Base-by-base conservation (phyloP, 2,329 filamentous ascomycete species). In the Aspergillus ochraceoroseus region DNA sequence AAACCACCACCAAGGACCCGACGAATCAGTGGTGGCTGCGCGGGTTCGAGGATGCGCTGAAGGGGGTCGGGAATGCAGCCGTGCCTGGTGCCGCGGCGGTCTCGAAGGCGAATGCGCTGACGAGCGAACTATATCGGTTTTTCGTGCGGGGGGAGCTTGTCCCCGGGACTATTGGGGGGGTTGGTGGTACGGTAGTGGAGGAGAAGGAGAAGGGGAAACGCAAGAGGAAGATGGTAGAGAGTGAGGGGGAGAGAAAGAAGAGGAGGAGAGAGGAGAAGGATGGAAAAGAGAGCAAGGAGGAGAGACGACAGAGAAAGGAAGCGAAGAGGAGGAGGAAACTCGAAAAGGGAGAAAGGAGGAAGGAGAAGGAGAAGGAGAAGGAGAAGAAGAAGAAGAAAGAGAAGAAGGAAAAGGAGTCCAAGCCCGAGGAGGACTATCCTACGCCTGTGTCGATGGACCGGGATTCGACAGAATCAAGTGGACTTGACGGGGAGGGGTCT, bases 11-110 rank as follows among this genome's bases (percentile, higher is more conserved):
- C 41, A 65, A 71, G 41, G 72, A 72, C 18, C 72, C 77, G 20
- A 73, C 75, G 43, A 90, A 95, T 60, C 88, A 95, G 63, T 98
- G 92, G 92, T 98, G 92, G 92, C 75, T 95, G 66, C 83, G 87
- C 43, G 92, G 92, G 7, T 95, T 95, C 53, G 90, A 96, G 65
- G 82, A 88, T 61, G 88, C 89, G 41, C 70, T 95, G 50, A 85
- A 92, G 64, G 85, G 83, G 3, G 74, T 95, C 38, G 74, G 73
- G 1, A 65, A 68, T 3, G 83, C 85, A 59, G 71, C 52, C 39
- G 79, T 41, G 66, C 76, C 52, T 68, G 83, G 71, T 75, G 77
- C 44, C 62, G 77, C 48, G 70, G 66, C 20, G 70, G 72, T 42
- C 70, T 76, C 45, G 12, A 48, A 54, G 70, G 73, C 46, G 32